These are phyloP conservation scores for Coemansia sp. DNA, from an alignment of 371 early-diverging fungal genomes.

Conservation along the genomic window DNA sequence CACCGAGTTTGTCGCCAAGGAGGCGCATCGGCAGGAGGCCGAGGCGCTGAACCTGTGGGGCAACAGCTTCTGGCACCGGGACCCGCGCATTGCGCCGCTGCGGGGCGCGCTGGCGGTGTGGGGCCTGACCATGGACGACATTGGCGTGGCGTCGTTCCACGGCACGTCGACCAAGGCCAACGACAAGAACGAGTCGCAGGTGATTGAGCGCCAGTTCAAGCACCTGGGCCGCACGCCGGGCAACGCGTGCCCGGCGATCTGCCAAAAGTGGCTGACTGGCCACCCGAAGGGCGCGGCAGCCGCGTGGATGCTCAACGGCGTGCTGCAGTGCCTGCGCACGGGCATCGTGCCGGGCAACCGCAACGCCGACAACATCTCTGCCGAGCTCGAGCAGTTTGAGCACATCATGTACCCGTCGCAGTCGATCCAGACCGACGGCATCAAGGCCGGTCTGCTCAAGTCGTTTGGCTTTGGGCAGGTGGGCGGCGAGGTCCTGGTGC, in stretches of 20 bases:
- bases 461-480: slow-evolving; percentile 97
- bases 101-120: slow-evolving; percentile 90
- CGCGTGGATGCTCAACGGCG: slow-evolving; percentile 97
- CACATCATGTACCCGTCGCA: slow-evolving; percentile 86
- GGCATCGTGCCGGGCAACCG: slow-evolving; percentile 95
- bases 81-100: slow-evolving; percentile 83
- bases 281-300: slow-evolving; percentile 98
- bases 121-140: slow-evolving; percentile 91
- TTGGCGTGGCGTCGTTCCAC: slow-evolving; percentile 97
- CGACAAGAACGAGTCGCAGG: slow-evolving; percentile 97
- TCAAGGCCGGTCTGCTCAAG: slow-evolving; percentile 95
- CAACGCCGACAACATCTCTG: slow-evolving; percentile 93
- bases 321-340: slow-evolving; percentile 83
- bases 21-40: slow-evolving; percentile 83
- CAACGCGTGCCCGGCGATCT: slow-evolving; percentile 82
- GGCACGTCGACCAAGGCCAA: slow-evolving; percentile 97
- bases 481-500: slow-evolving; percentile 88
- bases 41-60: slow-evolving; percentile 80
- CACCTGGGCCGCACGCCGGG: slow-evolving; percentile 92
- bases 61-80: slow-evolving; percentile 84
- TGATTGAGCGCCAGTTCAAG: slow-evolving; percentile 83
- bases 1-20: slow-evolving; percentile 79
- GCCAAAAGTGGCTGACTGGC: slow-evolving; percentile 95
- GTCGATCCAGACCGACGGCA: slow-evolving; percentile 89
- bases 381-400: slow-evolving; percentile 76